These are phyloP conservation scores for Sporothrix dimorphospora DNA, from an alignment of 2,329 filamentous ascomycete genomes.

Conservation along the genomic window DNA sequence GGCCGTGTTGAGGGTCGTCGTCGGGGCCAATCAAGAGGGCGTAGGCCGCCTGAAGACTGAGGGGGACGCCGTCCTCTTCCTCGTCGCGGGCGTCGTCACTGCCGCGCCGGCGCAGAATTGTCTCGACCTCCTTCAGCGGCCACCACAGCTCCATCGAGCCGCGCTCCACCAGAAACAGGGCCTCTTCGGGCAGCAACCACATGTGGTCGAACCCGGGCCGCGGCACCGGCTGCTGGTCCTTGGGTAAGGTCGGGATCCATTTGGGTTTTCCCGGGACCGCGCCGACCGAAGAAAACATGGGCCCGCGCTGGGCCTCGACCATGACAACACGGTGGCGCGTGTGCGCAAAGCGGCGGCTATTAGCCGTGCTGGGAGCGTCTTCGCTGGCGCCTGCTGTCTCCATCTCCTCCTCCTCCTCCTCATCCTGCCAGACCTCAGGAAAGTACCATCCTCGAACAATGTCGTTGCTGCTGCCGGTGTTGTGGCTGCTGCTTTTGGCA, in stretches of 20 bases:
- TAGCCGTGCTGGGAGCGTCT: constrained; percentile 2
- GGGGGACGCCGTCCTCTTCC: constrained; percentile 66
- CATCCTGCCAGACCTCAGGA: constrained; percentile 57
- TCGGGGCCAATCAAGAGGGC: constrained; percentile 77
- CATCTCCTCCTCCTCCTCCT: not conserved
- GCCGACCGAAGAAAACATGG: constrained; percentile 70
- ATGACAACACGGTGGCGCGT: constrained; percentile 61
- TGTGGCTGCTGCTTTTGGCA: too few species aligned
- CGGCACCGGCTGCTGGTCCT: constrained; percentile 45
- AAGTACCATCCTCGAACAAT: constrained; percentile 74
- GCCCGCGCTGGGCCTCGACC: constrained; percentile 72
- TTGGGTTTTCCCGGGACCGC: constrained; percentile 47
- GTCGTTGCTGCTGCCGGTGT: constrained; percentile 52
- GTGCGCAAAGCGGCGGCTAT: constrained; percentile 36
- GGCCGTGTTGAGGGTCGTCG: constrained; percentile 55
- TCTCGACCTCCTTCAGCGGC: constrained; percentile 61
- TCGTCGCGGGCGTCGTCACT: constrained; percentile 30
- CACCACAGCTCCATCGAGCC: constrained; percentile 87
- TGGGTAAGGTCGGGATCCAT: constrained; percentile 53
- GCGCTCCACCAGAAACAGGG: constrained; percentile 84
- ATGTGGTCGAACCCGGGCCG: constrained; percentile 61
- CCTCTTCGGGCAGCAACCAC: constrained; percentile 91
- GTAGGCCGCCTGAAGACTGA: constrained; percentile 91
- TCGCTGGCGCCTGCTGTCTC: constrained; percentile 6
- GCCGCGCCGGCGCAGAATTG: constrained; percentile 43